These are phyloP conservation scores for Spathaspora sp. DNA, from an alignment of 1,139 yeast species.

Conservation along the genomic window DNA sequence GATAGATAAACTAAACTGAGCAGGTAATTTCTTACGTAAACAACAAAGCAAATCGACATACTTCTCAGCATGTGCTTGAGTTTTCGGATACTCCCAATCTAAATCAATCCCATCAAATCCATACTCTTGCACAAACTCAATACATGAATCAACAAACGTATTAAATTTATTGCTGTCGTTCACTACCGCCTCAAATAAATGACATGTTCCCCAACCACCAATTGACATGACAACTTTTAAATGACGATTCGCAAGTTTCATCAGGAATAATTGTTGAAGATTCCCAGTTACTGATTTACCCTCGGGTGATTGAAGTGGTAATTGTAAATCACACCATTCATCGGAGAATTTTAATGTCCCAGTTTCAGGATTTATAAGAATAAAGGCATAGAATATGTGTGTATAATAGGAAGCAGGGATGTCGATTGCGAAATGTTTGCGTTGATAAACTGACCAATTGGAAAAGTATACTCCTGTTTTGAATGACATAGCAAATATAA, in stretches of 20 bases:
- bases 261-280: conserved; percentile 53
- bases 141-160: conserved; percentile 52
- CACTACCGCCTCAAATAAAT: conserved; percentile 50
- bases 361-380: conserved; percentile 51
- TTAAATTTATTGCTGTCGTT: conserved; percentile 32
- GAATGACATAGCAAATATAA: neutral
- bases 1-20: conserved; percentile 49
- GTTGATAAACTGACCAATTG: conserved; percentile 73
- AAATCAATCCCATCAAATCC: conserved; percentile 90
- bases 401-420: conserved; percentile 59
- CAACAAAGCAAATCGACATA: conserved; percentile 45
- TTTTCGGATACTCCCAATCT: conserved; percentile 90
- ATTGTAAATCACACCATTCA: conserved; percentile 64
- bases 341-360: conserved; percentile 61
- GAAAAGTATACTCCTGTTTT: conserved; percentile 38
- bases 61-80: conserved; percentile 41
- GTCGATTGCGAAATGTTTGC: conserved; percentile 64
- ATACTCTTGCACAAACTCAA: conserved; percentile 46
- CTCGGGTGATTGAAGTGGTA: conserved; percentile 33
- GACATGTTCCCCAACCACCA: conserved; percentile 84
- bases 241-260: conserved; percentile 49
- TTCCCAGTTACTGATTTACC: conserved; percentile 41
- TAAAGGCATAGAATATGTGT: conserved; percentile 77
- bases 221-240: conserved; percentile 69
- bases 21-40: conserved; percentile 40